Base-by-base conservation (phyloP, 306 rosid genomes). In the Cucurbita argyrosperma region DNA sequence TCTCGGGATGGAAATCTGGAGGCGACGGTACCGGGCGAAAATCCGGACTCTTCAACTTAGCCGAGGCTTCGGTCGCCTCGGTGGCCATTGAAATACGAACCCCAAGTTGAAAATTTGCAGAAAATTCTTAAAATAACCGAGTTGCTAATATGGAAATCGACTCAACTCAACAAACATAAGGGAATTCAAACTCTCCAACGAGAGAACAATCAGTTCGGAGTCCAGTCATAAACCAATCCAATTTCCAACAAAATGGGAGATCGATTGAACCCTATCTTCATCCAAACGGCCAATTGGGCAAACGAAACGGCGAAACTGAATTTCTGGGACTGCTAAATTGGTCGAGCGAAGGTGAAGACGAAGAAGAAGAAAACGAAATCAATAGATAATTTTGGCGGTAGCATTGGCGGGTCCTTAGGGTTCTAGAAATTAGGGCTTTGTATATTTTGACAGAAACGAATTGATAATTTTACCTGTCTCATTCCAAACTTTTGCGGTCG, bases 1-100 rank as follows among this genome's bases (percentile, higher is more conserved):
- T 76, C 55, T 86, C 91, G 10, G 90, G 81, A 43, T 65, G 89
- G 76, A 85, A 92, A 55, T 88, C 91, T 14, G 87, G 82, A 12
- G 79, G 77, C 10, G 77, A 76, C 7, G 90, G 84, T 4, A 77
- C 60, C 61, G 62, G 81, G 46, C 77, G 79, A 39, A 76, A 40
- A 74, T 81, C 72, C 76, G 70, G 74, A 13, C 35, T 61, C 42
- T 50, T 76, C 16, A 82, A 79, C 38, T 77, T 61, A 4, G 83
- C 60, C 35, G 84, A 66, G 63, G 84, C 83, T 16, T 81, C 84
- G 3, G 84, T 77, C n/a, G 86, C 85, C 84, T 76, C 72, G 67
- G 84, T 82, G 3, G 82, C 74, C 72, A 80, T 55, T 21, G 63
- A 30, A 50, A 74, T 12, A 2, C 42, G 7, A 49, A 18, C 11